These are phyloP conservation scores for Ampelocalamus luodianensis DNA, from an alignment of 176 grass and related monocot species.

Conservation along the genomic window DNA sequence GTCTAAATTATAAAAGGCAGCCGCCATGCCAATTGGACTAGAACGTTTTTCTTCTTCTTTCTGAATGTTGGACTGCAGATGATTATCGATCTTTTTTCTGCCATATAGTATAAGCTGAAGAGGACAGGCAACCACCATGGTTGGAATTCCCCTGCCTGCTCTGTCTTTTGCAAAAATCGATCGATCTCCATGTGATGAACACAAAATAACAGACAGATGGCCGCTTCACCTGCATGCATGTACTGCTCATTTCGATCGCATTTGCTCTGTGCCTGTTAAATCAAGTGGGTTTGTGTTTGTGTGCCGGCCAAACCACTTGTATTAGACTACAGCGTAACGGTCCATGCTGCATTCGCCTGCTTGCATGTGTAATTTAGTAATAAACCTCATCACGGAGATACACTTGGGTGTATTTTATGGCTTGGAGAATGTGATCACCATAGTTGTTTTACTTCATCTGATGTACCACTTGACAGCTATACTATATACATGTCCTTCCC, in stretches of 20 bases:
- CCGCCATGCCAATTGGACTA: no score
- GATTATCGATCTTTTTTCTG: no score
- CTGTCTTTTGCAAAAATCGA: not conserved
- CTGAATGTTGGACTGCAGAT: no score
- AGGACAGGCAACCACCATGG: no score
- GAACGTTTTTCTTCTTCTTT: no score
- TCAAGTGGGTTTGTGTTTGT: not conserved
- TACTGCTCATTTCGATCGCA: not conserved
- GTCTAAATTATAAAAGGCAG: no score
- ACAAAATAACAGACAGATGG: not conserved
- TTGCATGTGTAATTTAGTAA: not conserved
- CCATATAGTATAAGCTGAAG: no score
- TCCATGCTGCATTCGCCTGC: not conserved
- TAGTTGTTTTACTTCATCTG: not conserved
- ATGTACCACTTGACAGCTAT: not conserved
- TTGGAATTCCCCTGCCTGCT: not conserved
- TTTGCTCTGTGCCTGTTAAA: not conserved
- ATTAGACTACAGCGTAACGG: not conserved
- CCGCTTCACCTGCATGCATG: not conserved
- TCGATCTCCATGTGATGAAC: not conserved
- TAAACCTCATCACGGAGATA: not conserved
- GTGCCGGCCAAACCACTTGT: conserved; percentile 19
- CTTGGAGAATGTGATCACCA: not conserved
- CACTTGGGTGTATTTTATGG: not conserved
- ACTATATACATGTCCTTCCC: no score